Evolutionary conservation across 768 basidiomycete species (phyloP), one percentile per base, ranked within the genome.

Genomic region (Chlorophyllum brunneum): DNA sequence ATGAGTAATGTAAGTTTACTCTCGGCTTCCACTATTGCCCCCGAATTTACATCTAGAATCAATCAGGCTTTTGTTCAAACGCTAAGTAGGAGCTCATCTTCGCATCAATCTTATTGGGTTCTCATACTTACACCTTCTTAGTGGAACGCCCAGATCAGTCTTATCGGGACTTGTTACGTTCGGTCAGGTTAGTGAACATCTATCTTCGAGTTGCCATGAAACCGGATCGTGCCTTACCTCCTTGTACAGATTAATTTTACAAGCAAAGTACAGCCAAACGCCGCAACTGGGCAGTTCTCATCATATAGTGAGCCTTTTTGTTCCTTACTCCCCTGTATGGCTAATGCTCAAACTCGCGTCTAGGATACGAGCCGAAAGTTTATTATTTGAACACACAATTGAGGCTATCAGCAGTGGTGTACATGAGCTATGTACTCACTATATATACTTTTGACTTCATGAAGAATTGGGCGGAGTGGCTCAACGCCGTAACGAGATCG

Each of bases 231-330:
- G 22, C 26, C 31, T 43, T 6, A 26, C 6, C 11, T 54, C 8
- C 16, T 45, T 16, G 10, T 33, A 45, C 54, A 84, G 83, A 36
- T 65, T 67, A 18, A 80, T 88, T 54, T 63, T 88, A 22, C 68
- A 75, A 44, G 77, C 79, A 18, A 71, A 78, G 54, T 90, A 77
- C 62, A 79, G 76, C 58, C 86, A 90, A 73, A 85, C 78, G 56
- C 83, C 85, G 3, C 88, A 88, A 63, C 62, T 90, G 10, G 84
- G 85, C 5, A 86, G 83, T 55, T 86, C 87, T 6, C 86, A 89
- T 59, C 78, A 70, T 11, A 83, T 88, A 47, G 86, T 78, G 57
- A 40, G 75, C 15, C 15, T 33, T 6, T 47, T 1, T 30, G 22
- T 18, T 24, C 4, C 5, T 54, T 15, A 9, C 24, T 24, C 4